Base-by-base conservation (phyloP, 2,329 filamentous ascomycete species). In the Phyllosticta capitalensis region DNA sequence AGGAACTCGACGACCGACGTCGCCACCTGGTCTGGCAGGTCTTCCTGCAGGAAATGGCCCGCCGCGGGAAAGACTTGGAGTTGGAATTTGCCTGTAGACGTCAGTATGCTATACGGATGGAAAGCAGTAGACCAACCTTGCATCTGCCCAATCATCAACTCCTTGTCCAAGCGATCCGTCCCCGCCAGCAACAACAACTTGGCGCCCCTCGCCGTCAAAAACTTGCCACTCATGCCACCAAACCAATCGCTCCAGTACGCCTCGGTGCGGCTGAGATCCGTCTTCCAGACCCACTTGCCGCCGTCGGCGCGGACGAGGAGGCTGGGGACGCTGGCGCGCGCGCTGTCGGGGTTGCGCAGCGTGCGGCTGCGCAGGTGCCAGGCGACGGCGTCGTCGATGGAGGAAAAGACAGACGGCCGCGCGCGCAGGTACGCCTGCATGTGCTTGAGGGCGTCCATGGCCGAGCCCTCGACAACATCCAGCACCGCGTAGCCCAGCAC, bases 191-290 rank as follows among this genome's bases (percentile, higher is more conserved):
- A 75, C 55, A 96, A 76, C 62, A 95, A 73, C 72, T 96, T 96
- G 9, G 91, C 92, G 26, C 90, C 92, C 63, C 82, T 85, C 0
- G 88, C 89, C 56, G 80, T 81, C 51, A 96, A 79, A 69, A 97
- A 99, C 74, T 95, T 96, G 67, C 83, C 83, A 71, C 90, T 95
- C 66, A 97, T 79, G 0, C 91, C 91, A 10, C 83, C 80, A 69
- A 96, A 97, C 92, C 92, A 99, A 64, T 85, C 88, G 71, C 94
- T 87, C 92, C 92, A 99, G 72, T 92, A 97, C 0, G 88, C 85
- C 68, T 95, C 88, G 9, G 94, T 97, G 45, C 84, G 83, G 0
- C 81, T 83, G 24, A 97, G 79, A 69, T 96, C 86, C 2, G 94
- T 97, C 64, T 86, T 81, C 94, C 94, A 99, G 60, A 81, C 81